phyloP scores from a whole-genome alignment of 148 eudicot genomes.

The Persicaria tinctoria region DNA sequence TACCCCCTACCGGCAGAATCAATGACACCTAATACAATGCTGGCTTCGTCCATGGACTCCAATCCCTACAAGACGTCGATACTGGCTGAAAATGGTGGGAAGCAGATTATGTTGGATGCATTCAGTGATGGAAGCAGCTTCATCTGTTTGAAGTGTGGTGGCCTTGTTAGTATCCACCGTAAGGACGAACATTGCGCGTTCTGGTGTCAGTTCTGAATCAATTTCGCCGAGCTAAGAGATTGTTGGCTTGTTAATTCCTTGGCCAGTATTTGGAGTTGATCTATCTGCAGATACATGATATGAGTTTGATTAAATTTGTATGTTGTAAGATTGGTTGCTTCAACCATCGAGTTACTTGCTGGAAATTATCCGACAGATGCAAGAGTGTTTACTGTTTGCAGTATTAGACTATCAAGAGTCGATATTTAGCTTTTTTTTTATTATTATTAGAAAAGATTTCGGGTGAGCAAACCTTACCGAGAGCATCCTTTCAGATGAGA shows the following conservation, averaged over 20 bases:
- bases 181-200: slow-evolving; percentile 80
- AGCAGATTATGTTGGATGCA: slow-evolving; percentile 78
- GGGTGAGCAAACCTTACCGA: too few species aligned
- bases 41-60: slow-evolving; percentile 19
- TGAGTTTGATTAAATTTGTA: not conserved
- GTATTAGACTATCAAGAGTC: not conserved
- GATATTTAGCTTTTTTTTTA: too few species aligned
- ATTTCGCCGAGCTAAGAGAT: not conserved
- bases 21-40: slow-evolving; percentile 8
- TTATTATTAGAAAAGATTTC: too few species aligned
- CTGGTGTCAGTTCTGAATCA: slow-evolving; percentile 55
- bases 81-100: slow-evolving; percentile 75
- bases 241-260: not conserved
- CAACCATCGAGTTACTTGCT: not conserved
- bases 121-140: slow-evolving; percentile 91
- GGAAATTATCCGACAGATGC: not conserved
- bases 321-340: not conserved
- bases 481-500: too few species aligned
- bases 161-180: slow-evolving; percentile 72
- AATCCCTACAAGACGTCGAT: slow-evolving; percentile 58
- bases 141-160: slow-evolving; percentile 86
- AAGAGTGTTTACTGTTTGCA: not conserved
- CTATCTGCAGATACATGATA: not conserved
- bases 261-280: not conserved
- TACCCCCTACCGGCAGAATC: slow-evolving; percentile 13